Conservation (phyloP, 352 stramenopile species). For the Blastocystis sp. region DNA sequence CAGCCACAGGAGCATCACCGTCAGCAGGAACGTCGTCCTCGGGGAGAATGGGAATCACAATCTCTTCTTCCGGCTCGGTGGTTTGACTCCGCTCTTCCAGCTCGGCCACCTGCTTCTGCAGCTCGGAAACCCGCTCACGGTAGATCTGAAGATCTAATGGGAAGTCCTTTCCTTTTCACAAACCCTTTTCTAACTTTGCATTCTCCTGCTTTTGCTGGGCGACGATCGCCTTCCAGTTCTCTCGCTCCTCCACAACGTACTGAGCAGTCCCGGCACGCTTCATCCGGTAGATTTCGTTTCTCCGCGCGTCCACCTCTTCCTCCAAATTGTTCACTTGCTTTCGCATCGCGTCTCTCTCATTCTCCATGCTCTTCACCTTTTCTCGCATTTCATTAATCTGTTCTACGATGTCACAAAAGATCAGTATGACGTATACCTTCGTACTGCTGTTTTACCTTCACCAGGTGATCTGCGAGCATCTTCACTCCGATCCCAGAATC, state of each 20-base stretch:
- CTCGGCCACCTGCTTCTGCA: slow-evolving; percentile 38
- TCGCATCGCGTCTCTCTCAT: slow-evolving; percentile 40
- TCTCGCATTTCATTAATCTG: slow-evolving; percentile 62
- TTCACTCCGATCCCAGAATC: slow-evolving; percentile 60
- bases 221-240: slow-evolving; percentile 63
- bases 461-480: slow-evolving; percentile 67
- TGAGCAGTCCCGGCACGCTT: slow-evolving; percentile 39
- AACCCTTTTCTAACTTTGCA: slow-evolving; percentile 58
- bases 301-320: slow-evolving; percentile 37
- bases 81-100: background rate
- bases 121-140: background rate
- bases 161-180: background rate
- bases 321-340: slow-evolving; percentile 34
- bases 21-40: background rate
- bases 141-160: slow-evolving; percentile 47
- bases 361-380: slow-evolving; percentile 56
- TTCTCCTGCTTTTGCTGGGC: slow-evolving; percentile 47
- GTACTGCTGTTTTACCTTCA: slow-evolving; percentile 69
- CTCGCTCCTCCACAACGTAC: slow-evolving; percentile 54
- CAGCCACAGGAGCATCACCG: background rate
- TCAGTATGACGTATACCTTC: background rate
- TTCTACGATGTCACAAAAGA: slow-evolving; percentile 1
- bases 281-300: slow-evolving; percentile 53
- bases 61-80: background rate
- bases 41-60: background rate